Evolutionary conservation across 2,329 filamentous ascomycete species (phyloP), one percentile per base, ranked within the genome.

Genomic region (Claviceps sp.): DNA sequence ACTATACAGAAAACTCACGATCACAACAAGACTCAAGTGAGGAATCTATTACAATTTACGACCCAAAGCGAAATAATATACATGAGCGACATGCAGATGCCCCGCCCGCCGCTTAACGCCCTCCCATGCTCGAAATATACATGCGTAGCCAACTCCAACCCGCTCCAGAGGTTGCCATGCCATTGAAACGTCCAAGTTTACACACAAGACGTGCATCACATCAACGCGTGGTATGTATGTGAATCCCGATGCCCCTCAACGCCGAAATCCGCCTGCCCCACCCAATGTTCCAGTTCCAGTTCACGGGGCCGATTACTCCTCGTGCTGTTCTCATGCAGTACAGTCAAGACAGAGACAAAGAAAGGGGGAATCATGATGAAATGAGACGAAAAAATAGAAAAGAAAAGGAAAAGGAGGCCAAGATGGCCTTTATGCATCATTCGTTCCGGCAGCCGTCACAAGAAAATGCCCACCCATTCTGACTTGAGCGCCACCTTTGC

Each of bases 391-490:
- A 16, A 7, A 42, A 42, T 13, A 42, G 16, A 45, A 30, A 26
- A 20, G 20, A 5, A 14, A 34, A 16, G 16, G 26, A 14, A 14
- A 20, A 24, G 2, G 20, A 6, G 13, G 41, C 5, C 16, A 6
- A 43, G 20, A 24, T 16, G 8, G 11, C 11, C 30, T 34, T 34
- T 11, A 4, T 11, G 30, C 30, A 34, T 14, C 14, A 9, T 45
- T 16, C 16, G n/a, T 54, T 46, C 37, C 41, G n/a, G 20, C 34
- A 8, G 22, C 2, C 38, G 20, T 54, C 26, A 79, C 46, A 79
- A 62, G 62, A 77, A 84, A 40, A 83, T 73, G 11, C 81, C 81
- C 16, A 84, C 73, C 81, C 81, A 84, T 47, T 76, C 72, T 2
- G 66, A 63, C 63, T 83, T 84, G 18, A 61, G 59, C 16, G 66